Evolutionary conservation across 768 basidiomycete genomes (phyloP).

Genomic region (Vishniacozyma victoriae): DNA sequence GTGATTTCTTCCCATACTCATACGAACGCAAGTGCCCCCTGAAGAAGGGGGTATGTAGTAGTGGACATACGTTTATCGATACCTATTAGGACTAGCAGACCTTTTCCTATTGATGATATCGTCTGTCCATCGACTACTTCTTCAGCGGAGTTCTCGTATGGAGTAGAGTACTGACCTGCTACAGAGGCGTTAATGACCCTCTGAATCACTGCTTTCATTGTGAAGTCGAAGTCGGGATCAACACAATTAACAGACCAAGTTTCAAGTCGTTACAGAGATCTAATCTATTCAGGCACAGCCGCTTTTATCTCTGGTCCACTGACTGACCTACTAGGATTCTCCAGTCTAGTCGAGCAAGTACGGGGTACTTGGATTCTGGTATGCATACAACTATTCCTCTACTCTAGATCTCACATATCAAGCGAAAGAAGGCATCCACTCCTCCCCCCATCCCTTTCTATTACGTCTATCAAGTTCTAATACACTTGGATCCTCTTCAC

Average conservation of each 20-base stretch:
- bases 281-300: no score
- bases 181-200: conserved; percentile 80
- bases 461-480: conserved; percentile 20
- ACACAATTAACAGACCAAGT: background rate
- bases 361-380: no score
- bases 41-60: background rate
- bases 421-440: conserved; percentile 23
- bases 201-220: conserved; percentile 82
- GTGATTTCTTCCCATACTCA: no score
- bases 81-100: conserved; percentile 84
- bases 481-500: conserved; percentile 23
- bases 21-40: background rate
- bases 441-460: conserved; percentile 19
- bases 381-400: no score
- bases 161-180: conserved; percentile 53
- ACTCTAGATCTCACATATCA: no score
- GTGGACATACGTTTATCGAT: conserved; percentile 59
- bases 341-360: no score
- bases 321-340: background rate
- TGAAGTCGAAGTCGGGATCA: background rate
- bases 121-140: conserved; percentile 69
- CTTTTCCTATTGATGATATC: conserved; percentile 74
- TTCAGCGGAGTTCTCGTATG: background rate
- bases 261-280: no score
- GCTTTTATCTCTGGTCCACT: background rate